Percentiles rank a stretch among this genome's conserved stretches.
Conservation (phyloP, 139 green algal genomes). For the Chlamydomonas eustigma region DNA sequence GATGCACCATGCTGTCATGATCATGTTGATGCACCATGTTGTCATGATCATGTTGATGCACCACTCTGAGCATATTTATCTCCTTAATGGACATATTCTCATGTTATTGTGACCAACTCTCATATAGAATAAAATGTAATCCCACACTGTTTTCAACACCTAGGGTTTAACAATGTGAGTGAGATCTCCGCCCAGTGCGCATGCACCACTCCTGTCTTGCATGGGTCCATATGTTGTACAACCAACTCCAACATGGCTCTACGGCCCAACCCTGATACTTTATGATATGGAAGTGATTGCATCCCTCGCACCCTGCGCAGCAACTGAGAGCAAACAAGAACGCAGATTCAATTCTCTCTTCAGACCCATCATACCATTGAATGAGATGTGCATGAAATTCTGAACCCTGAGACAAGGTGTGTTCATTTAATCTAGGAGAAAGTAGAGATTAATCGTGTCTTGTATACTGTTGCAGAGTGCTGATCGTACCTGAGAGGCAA, state of each 20-base stretch:
- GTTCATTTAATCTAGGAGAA: not conserved
- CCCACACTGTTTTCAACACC: not conserved
- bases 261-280: not conserved
- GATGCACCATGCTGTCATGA: not conserved
- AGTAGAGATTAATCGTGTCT: no score
- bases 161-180: not conserved
- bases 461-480: no score
- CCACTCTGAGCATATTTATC: not conserved
- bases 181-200: not conserved
- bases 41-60: not conserved
- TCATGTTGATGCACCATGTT: not conserved
- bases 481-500: not conserved
- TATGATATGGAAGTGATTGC: not conserved
- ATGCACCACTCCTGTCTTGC: not conserved
- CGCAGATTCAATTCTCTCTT: no score
- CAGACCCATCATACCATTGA: no score
- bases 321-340: no score
- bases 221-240: not conserved
- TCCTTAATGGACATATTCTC: not conserved
- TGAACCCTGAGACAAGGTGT: not conserved
- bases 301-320: not conserved
- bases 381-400: not conserved
- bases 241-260: not conserved
- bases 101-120: not conserved
- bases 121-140: not conserved